Percentiles rank a stretch among this genome's conserved stretches.
phyloP scores from a whole-genome alignment of 179 eudicot species.

The Silene vulgaris region DNA sequence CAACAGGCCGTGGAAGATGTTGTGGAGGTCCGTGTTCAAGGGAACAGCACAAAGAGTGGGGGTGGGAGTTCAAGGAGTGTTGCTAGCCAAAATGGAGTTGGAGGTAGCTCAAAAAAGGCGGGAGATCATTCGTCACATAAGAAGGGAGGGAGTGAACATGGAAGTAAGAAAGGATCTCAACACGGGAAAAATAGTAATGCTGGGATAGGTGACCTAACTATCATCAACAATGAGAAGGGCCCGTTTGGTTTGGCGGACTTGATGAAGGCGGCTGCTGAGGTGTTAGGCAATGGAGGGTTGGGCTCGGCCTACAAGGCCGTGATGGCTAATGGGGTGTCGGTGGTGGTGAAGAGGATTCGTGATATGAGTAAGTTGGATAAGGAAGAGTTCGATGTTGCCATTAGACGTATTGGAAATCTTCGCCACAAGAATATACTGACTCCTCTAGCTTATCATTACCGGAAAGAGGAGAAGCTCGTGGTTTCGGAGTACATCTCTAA shows the following conservation, averaged over 20 bases:
- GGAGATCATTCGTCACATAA: slow-evolving; percentile 26
- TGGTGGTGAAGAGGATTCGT: slow-evolving; percentile 77
- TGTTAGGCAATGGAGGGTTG: slow-evolving; percentile 64
- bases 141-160: slow-evolving; percentile 28
- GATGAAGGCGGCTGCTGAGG: slow-evolving; percentile 91
- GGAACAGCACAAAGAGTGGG: slow-evolving; percentile 10
- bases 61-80: slow-evolving; percentile 19
- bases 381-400: slow-evolving; percentile 60
- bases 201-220: slow-evolving; percentile 38
- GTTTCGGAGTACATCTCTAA: slow-evolving; percentile 57
- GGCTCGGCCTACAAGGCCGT: slow-evolving; percentile 87
- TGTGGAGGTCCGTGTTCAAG: slow-evolving; percentile 36
- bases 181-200: slow-evolving; percentile 23
- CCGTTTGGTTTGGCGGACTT: slow-evolving; percentile 63
- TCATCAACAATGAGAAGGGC: slow-evolving; percentile 57
- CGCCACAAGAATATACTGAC: slow-evolving; percentile 60
- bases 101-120: slow-evolving; percentile 26
- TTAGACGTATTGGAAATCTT: slow-evolving; percentile 50
- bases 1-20: slow-evolving; percentile 30
- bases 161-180: slow-evolving; percentile 27
- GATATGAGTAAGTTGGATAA: slow-evolving; percentile 57
- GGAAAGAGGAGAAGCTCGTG: slow-evolving; percentile 83
- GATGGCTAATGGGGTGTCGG: slow-evolving; percentile 62
- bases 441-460: slow-evolving; percentile 66
- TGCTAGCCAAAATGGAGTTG: neutral